phyloP scores from a whole-genome alignment of 2,329 filamentous ascomycete species.

The Tolypocladium amazonense region DNA sequence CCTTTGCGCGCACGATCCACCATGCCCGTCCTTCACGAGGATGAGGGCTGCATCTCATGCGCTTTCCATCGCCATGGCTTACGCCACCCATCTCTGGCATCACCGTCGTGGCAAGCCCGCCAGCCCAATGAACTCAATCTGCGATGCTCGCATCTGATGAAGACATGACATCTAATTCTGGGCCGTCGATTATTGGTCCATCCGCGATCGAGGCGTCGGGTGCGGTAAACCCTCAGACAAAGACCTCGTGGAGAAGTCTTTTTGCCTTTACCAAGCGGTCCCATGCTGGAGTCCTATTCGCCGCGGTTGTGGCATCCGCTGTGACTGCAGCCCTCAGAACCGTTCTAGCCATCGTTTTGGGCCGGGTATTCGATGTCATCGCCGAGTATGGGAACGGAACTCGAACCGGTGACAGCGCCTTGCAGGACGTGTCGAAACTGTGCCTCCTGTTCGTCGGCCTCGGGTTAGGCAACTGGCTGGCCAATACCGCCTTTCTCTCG shows the following conservation, averaged over 20 bases:
- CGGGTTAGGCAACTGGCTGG: constrained; percentile 54
- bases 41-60: not conserved
- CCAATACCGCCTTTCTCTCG: constrained; percentile 55
- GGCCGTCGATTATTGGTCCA: not conserved
- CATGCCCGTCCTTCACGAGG: too few relatives aligned
- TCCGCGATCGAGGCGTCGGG: not conserved
- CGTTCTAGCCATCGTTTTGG: constrained; percentile 58
- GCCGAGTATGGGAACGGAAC: constrained; percentile 50
- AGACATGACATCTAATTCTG: not conserved
- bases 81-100: not conserved
- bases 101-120: not conserved
- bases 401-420: constrained; percentile 37
- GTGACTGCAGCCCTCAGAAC: constrained; percentile 54
- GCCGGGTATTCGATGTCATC: constrained; percentile 64
- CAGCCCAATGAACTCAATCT: not conserved
- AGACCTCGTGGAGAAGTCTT: constrained; percentile 34
- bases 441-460: constrained; percentile 53
- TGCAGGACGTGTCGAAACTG: constrained; percentile 45
- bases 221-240: not conserved
- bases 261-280: constrained; percentile 61
- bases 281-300: constrained; percentile 43
- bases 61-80: not conserved
- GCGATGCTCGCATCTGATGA: not conserved
- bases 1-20: not conserved
- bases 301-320: constrained; percentile 45